Evolutionary conservation across 768 basidiomycete species (phyloP).

Genomic region (Jaapia argillacea): DNA sequence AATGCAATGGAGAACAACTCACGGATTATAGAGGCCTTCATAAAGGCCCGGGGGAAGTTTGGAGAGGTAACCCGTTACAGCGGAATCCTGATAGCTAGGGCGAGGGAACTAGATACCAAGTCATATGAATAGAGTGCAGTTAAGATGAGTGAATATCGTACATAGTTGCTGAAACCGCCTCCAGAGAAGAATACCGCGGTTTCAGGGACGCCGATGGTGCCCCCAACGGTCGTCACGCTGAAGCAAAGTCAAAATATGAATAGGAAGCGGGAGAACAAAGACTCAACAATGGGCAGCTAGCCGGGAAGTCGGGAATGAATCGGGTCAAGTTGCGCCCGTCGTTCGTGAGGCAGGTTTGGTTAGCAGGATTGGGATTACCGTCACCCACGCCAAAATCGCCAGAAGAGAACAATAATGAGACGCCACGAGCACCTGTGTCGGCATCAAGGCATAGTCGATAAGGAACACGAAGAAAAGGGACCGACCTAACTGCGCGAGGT

Average conservation of each 20-base stretch:
- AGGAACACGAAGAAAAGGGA: too few species aligned
- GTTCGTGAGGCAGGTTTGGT: conserved; percentile 47
- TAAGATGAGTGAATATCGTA: too few species aligned
- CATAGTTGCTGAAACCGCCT: conserved; percentile 66
- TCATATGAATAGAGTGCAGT: too few species aligned
- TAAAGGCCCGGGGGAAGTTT: conserved; percentile 38
- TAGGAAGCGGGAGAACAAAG: background rate
- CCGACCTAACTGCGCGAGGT: conserved; percentile 58
- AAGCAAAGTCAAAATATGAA: background rate
- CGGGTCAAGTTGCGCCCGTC: conserved; percentile 40
- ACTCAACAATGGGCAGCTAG: conserved; percentile 31
- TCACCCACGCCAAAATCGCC: conserved; percentile 68
- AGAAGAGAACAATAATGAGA: conserved; percentile 53
- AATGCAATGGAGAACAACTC: conserved; percentile 12
- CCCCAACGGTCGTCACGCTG: conserved; percentile 69
- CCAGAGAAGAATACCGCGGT: conserved; percentile 52
- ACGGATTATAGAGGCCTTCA: conserved; percentile 52
- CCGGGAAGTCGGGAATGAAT: conserved; percentile 51
- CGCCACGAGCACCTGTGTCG: conserved; percentile 47
- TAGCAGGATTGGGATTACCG: conserved; percentile 38
- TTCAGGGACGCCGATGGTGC: conserved; percentile 51
- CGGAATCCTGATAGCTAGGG: conserved; percentile 41
- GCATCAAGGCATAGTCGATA: background rate
- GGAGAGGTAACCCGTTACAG: conserved; percentile 33
- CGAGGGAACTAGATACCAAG: conserved; percentile 31